Evolutionary conservation across 1,284 basidiomycete species (phyloP), one percentile per base, ranked within the genome.

Genomic region (Rhodofomes roseus): DNA sequence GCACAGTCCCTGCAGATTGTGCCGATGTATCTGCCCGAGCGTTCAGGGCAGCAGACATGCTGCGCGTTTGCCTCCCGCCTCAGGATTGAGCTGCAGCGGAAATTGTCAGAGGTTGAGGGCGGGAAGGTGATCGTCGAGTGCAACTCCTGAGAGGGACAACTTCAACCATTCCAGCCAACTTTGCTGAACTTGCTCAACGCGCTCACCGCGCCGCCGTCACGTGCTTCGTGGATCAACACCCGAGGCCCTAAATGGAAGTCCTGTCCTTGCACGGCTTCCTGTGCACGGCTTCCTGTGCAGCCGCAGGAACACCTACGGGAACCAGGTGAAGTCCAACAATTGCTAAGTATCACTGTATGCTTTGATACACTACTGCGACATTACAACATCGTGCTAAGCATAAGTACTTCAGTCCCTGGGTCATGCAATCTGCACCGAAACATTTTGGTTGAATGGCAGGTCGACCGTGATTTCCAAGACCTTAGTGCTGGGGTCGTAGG

Each of bases 1-100:
- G 83, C 52, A 82, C 81, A 0, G 77, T 79, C 54, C 74, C 71
- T 16, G 70, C 65, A 1, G 80, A 82, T 55, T 79, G 80, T 7
- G 68, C 68, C 2, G 79, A 81, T 20, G 71, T 66, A 58, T 76
- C 75, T 25, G 66, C 69, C 5, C 68, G 70, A 11, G 65, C 54
- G 56, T 73, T 74, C 34, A 75, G 67, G 20, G 73, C 71, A 6
- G 72, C 70, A 62, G 75, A 74, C 73, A 74, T 75, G 14, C 37
- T 39, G 37, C 37, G 14, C 31, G 4, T 34, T 34, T 6, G 5
- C 37, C 37, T 39, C 16, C 37, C 12, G 37, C 16, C 16, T 39
- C 37, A 39, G 16, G 3, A 16, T 14, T 6, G 16, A 18, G 16
- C 5, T 16, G 37, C 37, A 39, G 37, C 37, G 37, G 9, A 18